Base-by-base conservation (phyloP, 495 filamentous ascomycete species). In the Hypoxylon rickii region DNA sequence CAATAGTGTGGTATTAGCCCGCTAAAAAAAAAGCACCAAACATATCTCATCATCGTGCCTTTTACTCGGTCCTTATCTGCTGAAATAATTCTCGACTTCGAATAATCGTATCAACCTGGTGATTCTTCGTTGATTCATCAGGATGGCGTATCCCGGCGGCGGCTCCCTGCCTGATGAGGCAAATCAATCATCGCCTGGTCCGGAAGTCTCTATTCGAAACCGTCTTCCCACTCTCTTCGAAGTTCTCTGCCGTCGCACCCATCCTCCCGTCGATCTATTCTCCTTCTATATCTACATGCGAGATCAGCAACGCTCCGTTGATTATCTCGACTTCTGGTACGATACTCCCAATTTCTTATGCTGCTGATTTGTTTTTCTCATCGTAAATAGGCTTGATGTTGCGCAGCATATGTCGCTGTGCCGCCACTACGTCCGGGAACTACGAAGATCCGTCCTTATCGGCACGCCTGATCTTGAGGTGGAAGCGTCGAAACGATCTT, bases 261-360 rank as follows among this genome's bases (percentile, higher is more conserved):
- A 92, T 15, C 86, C 95, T 37, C 94, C 94, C 0, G 93, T 97
- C 31, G 95, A 97, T 69, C 82, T 99, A 8, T 97, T 94, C 76
- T 96, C 92, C 2, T 97, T 97, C 79, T 97, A 97, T 78, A 97
- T 99, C 64, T 99, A 96, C 73, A 99, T 99, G 94, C 83, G 94
- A 50, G 95, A 99, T 70, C 92, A 97, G 74, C 92, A 97, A 68
- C 84, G 93, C 68, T 96, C 93, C 3, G 92, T 99, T 7, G 94
- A 99, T 65, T 97, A 97, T 63, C 78, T 99, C 11, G 94, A 99
- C 70, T 99, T 99, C 72, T 99, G 95, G 94, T 98, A 77, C 45
- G 18, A 78, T 67, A 40, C 32, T 5, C 53, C 3, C 60, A 18
- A 8, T 48, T 62, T 41, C 61, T 61, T 18, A 1, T 13, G 0